Conservation (phyloP, 768 basidiomycete genomes). For the Xanthoconium purpureum region DNA sequence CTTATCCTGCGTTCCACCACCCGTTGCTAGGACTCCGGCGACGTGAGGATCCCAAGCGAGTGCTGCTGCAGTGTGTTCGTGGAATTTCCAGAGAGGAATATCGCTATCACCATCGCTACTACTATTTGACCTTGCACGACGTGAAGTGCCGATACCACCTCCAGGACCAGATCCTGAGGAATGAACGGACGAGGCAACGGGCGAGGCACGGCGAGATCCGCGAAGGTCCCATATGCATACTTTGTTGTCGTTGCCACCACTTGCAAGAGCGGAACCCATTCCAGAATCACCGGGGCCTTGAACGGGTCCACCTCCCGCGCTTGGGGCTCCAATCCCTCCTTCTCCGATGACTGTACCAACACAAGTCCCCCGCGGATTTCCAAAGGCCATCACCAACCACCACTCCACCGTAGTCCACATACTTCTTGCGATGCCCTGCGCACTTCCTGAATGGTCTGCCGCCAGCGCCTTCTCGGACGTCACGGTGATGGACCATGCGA, state of each 20-base stretch:
- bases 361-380: constrained; percentile 19
- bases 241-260: constrained; percentile 98
- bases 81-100: constrained; percentile 87
- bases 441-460: constrained; percentile 69
- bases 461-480: constrained; percentile 66
- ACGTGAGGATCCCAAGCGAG: constrained; percentile 98
- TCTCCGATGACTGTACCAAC: constrained; percentile 12
- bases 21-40: constrained; percentile 85
- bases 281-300: constrained; percentile 30
- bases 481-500: constrained; percentile 86
- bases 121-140: constrained; percentile 27
- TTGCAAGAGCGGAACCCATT: constrained; percentile 66
- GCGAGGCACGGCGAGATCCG: constrained; percentile 46
- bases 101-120: constrained; percentile 36
- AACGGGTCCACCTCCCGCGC: constrained; percentile 23
- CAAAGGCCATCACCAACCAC: constrained; percentile 27
- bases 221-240: constrained; percentile 95
- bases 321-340: constrained; percentile 20
- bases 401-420: constrained; percentile 92
- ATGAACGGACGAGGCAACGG: constrained; percentile 24
- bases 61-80: constrained; percentile 94
- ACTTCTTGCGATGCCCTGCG: constrained; percentile 89
- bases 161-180: constrained; percentile 31
- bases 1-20: constrained; percentile 98
- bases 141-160: constrained; percentile 24